Evolutionary conservation across 176 grass and related monocot genomes (phyloP).

Genomic region (Chrysopogon serrulatus): DNA sequence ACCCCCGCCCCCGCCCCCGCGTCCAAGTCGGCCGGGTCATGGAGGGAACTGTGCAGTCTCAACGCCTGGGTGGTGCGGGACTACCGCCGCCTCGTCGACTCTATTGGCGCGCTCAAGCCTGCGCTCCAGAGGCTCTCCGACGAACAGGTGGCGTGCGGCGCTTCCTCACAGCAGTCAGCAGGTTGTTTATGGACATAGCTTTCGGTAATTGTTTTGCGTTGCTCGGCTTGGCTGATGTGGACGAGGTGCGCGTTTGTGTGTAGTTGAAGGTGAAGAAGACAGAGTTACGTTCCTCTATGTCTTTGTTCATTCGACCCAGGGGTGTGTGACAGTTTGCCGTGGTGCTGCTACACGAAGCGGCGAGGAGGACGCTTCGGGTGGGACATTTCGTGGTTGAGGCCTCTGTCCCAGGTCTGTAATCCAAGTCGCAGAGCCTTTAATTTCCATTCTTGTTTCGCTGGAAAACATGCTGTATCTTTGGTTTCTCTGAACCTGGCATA

Average conservation of each 20-base stretch:
- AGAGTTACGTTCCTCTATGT: slow-evolving; percentile 38
- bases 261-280: slow-evolving; percentile 70
- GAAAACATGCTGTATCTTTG: too few species aligned
- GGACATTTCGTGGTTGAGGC: slow-evolving; percentile 79
- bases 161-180: too few species aligned
- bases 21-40: slow-evolving; percentile 7
- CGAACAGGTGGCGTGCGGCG: slow-evolving; percentile 57
- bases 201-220: neutral
- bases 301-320: too few species aligned
- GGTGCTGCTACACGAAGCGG: slow-evolving; percentile 81
- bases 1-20: neutral
- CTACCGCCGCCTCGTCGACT: slow-evolving; percentile 68
- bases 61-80: slow-evolving; percentile 82
- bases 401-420: too few species aligned
- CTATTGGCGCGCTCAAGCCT: slow-evolving; percentile 55
- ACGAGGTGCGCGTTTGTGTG: neutral
- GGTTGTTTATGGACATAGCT: neutral
- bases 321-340: slow-evolving; percentile 80
- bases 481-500: too few species aligned
- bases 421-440: too few species aligned
- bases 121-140: slow-evolving; percentile 65
- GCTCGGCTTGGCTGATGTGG: neutral
- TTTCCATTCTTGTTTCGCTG: too few species aligned
- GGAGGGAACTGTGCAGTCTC: slow-evolving; percentile 69
- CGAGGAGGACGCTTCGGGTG: slow-evolving; percentile 78